These are phyloP conservation scores for Bombardia bombarda DNA, from an alignment of 495 filamentous ascomycete genomes.

Conservation along the genomic window DNA sequence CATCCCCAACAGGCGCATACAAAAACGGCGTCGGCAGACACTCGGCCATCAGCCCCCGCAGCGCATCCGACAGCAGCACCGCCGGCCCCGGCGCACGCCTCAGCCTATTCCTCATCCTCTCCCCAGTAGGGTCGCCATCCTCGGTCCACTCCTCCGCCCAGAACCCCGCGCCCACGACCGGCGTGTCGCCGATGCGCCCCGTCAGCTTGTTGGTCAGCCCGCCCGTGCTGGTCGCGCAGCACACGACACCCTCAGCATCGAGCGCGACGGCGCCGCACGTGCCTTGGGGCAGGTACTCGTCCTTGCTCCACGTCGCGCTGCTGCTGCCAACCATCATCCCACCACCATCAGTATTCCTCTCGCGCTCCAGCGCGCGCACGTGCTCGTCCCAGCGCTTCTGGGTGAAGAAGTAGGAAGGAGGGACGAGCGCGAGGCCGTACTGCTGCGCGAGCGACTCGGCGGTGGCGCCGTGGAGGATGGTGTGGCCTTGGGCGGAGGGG, in stretches of 20 bases:
- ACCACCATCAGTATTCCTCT: constrained; percentile 24
- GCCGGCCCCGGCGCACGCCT: constrained; percentile 17
- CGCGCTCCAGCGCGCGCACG: constrained; percentile 51
- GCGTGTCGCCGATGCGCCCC: constrained; percentile 81
- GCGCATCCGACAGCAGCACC: constrained; percentile 29
- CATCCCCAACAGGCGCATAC: constrained; percentile 22
- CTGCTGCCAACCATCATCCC: no score
- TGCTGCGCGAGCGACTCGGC: constrained; percentile 57
- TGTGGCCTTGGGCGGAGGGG: constrained; percentile 52
- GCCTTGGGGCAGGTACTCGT: constrained; percentile 69
- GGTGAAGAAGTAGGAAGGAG: constrained; percentile 69
- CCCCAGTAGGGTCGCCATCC: constrained; percentile 9
- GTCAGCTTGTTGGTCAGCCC: constrained; percentile 85
- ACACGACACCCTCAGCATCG: constrained; percentile 62
- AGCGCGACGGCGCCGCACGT: constrained; percentile 79
- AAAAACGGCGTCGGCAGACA: constrained; percentile 40
- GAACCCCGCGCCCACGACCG: constrained; percentile 77
- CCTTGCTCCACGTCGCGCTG: constrained; percentile 38
- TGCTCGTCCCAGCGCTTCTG: constrained; percentile 79
- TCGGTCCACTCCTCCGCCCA: constrained; percentile 81
- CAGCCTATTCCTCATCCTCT: constrained; percentile 1
- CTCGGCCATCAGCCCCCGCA: constrained; percentile 40
- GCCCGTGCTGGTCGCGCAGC: constrained; percentile 78
- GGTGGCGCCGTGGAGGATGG: constrained; percentile 55
- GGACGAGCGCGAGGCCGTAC: constrained; percentile 64